A percentile compares a stretch with the other conserved stretches of the same genome.
Conservation (phyloP, 2,329 filamentous ascomycete genomes). For the Ceratocystis lukuohia region DNA sequence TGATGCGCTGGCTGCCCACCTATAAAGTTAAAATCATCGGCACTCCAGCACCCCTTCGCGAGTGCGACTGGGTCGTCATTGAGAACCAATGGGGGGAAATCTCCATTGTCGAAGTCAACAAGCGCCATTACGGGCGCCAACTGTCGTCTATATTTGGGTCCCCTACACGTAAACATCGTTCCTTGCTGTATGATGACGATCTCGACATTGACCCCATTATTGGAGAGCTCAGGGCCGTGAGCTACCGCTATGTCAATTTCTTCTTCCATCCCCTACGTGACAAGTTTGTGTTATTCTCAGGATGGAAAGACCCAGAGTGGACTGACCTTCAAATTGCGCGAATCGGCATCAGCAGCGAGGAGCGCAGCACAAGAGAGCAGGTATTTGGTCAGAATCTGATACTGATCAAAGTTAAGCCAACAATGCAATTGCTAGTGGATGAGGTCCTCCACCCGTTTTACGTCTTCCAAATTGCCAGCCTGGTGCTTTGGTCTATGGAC, state of each 20-base stretch:
- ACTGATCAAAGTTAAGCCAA: slow-evolving; percentile 81
- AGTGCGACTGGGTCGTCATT: slow-evolving; percentile 83
- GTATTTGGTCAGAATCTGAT: slow-evolving; percentile 88
- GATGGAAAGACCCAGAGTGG: slow-evolving; percentile 93
- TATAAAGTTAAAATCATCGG: slow-evolving; percentile 74
- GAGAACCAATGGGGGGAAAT: slow-evolving; percentile 98
- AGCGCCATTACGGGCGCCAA: slow-evolving; percentile 39
- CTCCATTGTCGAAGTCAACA: slow-evolving; percentile 54
- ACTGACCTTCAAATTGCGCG: slow-evolving; percentile 62
- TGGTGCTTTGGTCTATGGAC: slow-evolving; percentile 88
- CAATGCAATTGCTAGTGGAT: slow-evolving; percentile 70
- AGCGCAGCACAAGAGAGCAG: slow-evolving; percentile 66
- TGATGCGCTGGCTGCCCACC: slow-evolving; percentile 79
- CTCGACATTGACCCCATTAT: slow-evolving; percentile 68
- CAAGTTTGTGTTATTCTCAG: slow-evolving; percentile 72
- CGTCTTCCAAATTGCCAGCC: slow-evolving; percentile 89
- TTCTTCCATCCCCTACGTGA: slow-evolving; percentile 82
- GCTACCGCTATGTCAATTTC: slow-evolving; percentile 90
- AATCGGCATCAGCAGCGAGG: slow-evolving; percentile 72
- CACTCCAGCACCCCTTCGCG: slow-evolving; percentile 49
- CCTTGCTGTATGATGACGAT: slow-evolving; percentile 43
- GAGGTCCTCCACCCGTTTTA: slow-evolving; percentile 95
- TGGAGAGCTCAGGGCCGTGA: slow-evolving; percentile 58
- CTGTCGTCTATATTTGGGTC: slow-evolving; percentile 54
- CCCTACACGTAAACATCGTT: slow-evolving; percentile 43